These are phyloP conservation scores for Ophiocordyceps camponoti-saundersi DNA, from an alignment of 2,329 filamentous ascomycete genomes.

Conservation along the genomic window DNA sequence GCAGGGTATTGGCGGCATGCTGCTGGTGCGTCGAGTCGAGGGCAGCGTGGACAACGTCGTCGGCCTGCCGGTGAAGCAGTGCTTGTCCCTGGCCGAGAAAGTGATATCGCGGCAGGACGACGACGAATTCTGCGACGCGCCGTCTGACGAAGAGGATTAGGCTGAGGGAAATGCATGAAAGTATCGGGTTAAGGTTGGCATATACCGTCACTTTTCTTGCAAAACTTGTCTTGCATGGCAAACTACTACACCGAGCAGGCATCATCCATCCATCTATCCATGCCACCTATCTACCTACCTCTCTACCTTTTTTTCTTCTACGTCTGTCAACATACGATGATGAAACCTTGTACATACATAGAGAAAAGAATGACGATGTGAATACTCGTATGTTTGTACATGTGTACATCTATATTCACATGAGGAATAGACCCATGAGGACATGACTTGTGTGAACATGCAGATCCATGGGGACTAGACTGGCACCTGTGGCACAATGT, in stretches of 20 bases:
- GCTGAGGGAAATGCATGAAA: neutral
- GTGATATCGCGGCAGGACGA: conserved; percentile 62
- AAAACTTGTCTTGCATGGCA: neutral
- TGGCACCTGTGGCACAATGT: no score
- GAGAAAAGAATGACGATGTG: no score
- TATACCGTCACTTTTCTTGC: neutral
- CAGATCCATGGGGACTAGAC: no score
- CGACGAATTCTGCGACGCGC: conserved; percentile 34
- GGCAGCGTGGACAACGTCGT: conserved; percentile 90
- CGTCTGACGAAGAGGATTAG: conserved; percentile 20
- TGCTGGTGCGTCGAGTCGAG: conserved; percentile 78
- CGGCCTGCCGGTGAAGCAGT: conserved; percentile 66
- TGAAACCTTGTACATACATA: no score
- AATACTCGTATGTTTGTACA: no score
- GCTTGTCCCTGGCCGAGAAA: conserved; percentile 70
- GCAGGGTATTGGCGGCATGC: conserved; percentile 71
- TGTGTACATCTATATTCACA: no score
- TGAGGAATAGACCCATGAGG: no score
- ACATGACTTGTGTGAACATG: no score
- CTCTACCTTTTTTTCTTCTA: neutral
- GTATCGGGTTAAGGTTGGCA: neutral
- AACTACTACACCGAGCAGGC: neutral
- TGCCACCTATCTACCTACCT: neutral
- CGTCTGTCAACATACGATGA: neutral
- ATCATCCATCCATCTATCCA: neutral